Evolutionary conservation across 2,329 filamentous ascomycete genomes (phyloP), one percentile per base, ranked within the genome.

Genomic region (Paecilomyces variotii): DNA sequence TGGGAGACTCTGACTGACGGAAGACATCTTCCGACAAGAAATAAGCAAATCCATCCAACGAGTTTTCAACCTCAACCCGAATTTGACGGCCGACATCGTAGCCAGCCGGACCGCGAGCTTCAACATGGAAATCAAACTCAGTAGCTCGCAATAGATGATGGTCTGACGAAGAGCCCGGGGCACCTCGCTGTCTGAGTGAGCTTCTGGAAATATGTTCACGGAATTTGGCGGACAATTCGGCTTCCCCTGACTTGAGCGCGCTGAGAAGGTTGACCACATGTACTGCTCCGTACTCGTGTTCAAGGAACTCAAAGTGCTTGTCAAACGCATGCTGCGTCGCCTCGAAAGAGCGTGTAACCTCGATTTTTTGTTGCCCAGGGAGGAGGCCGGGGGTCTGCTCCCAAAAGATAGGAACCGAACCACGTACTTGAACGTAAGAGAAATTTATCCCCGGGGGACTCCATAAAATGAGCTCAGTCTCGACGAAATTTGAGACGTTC

Each of bases 401-500:
- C 94, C 94, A 99, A 72, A 99, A 99, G 2, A 97, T 82, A 0
- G 94, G 94, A 6, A 99, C 90, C 5, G 92, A 97, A 39, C 94
- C 94, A 66, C 94, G 85, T 27, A 95, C 85, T 74, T 99, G 94
- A 1, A 87, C 90, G 73, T 97, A 99, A 0, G 94, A 97, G 71
- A 97, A 97, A 57, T 91, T 85, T 5, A 91, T 84, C 0, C 80
- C 80, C 0, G 85, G 84, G 0, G 89, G 89, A 65, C 87, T 88
- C 88, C 90, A 96, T 69, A 95, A 92, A 49, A 93, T 86, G 0
- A 91, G 96, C 75, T 99, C 94, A 0, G 91, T 94, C 74, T 99
- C 94, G n/a, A 97, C 94, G 74, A 96, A 99, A 73, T 99, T 99
- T 61, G 94, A 92, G 28, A 97, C 94, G 67, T 97, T 91, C 12